Percentiles rank a stretch among this genome's conserved stretches.
phyloP scores from a whole-genome alignment of 257 asterid genomes.

The Forsythia viridissima region DNA sequence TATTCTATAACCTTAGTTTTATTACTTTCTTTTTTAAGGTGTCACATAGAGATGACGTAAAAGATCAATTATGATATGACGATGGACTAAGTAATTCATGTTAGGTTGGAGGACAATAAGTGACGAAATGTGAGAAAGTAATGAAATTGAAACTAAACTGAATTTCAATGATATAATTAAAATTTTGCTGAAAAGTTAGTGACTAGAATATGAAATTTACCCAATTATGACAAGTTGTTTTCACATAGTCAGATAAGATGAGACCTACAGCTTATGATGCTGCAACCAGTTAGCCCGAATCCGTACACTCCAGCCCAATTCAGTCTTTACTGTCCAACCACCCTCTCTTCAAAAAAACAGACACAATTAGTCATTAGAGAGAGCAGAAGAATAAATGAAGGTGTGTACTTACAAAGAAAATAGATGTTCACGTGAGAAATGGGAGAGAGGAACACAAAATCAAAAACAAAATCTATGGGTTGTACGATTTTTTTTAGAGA shows the following conservation, averaged over 20 bases:
- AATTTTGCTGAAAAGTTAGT: too few species aligned
- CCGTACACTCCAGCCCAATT: slow-evolving; percentile 12
- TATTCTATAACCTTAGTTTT: too few species aligned
- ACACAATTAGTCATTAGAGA: neutral
- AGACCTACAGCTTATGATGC: slow-evolving; percentile 7
- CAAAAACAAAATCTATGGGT: slow-evolving; percentile 37
- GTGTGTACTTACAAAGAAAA: slow-evolving; percentile 22
- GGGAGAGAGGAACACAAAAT: slow-evolving; percentile 22
- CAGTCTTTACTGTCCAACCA: neutral
- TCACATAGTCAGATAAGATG: neutral
- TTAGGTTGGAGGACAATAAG: too few species aligned
- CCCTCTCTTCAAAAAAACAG: neutral
- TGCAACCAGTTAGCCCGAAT: slow-evolving; percentile 9
- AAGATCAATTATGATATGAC: too few species aligned
- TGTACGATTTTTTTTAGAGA: too few species aligned
- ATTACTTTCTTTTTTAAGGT: too few species aligned
- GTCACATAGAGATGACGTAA: too few species aligned
- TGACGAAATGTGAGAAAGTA: too few species aligned
- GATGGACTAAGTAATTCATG: too few species aligned
- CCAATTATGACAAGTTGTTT: neutral
- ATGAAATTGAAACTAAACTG: too few species aligned
- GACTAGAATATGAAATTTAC: too few species aligned
- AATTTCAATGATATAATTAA: too few species aligned
- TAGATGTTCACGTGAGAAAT: slow-evolving; percentile 31
- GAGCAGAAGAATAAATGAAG: slow-evolving; percentile 33